Evolutionary conservation across 495 filamentous ascomycete species (phyloP).

Genomic region (Hypoxylon subgilvum): DNA sequence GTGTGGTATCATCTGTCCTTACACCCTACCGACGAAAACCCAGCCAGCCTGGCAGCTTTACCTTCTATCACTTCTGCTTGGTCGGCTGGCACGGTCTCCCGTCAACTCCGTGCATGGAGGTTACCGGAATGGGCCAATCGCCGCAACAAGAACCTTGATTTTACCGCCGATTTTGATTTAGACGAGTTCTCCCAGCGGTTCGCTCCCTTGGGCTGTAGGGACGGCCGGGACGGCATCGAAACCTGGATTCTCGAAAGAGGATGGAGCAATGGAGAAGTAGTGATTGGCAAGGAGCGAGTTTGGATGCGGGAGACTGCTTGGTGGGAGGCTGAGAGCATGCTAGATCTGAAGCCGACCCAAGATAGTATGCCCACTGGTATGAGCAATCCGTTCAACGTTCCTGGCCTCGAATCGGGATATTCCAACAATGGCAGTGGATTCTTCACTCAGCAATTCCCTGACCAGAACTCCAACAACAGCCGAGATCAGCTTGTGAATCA

Average conservation of each 20-base stretch:
- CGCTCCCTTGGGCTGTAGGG: conserved; percentile 79
- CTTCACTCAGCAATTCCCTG: conserved; percentile 67
- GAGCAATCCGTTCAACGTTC: conserved; percentile 56
- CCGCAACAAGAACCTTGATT: conserved; percentile 89
- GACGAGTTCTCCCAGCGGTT: conserved; percentile 90
- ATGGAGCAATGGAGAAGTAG: conserved; percentile 97
- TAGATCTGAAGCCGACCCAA: conserved; percentile 76
- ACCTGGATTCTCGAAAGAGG: conserved; percentile 94
- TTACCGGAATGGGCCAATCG: conserved; percentile 96
- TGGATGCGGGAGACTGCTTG: conserved; percentile 94
- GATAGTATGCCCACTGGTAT: conserved; percentile 46
- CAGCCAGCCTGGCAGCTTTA: conserved; percentile 67
- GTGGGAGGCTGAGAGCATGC: conserved; percentile 98
- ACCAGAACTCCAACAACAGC: conserved; percentile 68
- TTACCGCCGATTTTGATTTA: conserved; percentile 93
- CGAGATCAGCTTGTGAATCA: conserved; percentile 70
- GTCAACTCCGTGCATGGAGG: conserved; percentile 90
- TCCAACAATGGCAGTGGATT: conserved; percentile 70
- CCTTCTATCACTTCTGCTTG: conserved; percentile 71
- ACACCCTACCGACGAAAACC: conserved; percentile 87
- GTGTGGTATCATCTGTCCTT: conserved; percentile 95
- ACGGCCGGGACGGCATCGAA: conserved; percentile 91
- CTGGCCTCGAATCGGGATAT: conserved; percentile 67
- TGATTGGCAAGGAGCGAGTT: conserved; percentile 85
- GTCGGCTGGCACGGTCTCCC: conserved; percentile 90